Percentiles rank a stretch among this genome's conserved stretches.
phyloP scores from a whole-genome alignment of 331 rosid genomes.

The Spiraea crenata region DNA sequence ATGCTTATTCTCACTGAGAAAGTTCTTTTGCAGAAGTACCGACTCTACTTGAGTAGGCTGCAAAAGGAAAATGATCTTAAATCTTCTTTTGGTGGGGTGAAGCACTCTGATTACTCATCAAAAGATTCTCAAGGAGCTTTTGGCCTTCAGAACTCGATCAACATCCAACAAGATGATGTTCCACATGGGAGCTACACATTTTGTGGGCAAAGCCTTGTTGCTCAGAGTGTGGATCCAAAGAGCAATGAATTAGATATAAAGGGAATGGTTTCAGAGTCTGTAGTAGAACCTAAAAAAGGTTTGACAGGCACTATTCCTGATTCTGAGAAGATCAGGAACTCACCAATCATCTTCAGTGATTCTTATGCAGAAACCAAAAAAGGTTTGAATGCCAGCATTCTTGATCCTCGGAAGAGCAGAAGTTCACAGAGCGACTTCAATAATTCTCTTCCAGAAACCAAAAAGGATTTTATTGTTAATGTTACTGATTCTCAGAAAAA shows the following conservation, averaged over 20 bases:
- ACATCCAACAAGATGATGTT: conserved; percentile 51
- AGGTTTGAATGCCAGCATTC: conserved; percentile 27
- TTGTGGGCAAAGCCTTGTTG: conserved; percentile 43
- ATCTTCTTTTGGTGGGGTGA: conserved; percentile 59
- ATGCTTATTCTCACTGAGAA: conserved; percentile 24
- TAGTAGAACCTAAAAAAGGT: conserved; percentile 41
- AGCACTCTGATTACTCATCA: conserved; percentile 55
- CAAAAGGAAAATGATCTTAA: conserved; percentile 68
- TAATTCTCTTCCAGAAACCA: conserved; percentile 42
- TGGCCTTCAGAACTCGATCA: conserved; percentile 42
- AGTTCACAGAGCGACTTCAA: conserved; percentile 30
- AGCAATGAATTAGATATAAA: conserved; percentile 46
- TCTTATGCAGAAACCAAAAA: conserved; percentile 38
- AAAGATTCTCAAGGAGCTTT: conserved; percentile 56
- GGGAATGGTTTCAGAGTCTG: conserved; percentile 43
- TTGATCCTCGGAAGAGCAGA: conserved; percentile 38
- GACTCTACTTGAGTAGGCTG: conserved; percentile 89
- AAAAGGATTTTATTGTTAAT: conserved; percentile 30
- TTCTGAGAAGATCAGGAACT: conserved; percentile 27
- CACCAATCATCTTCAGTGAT: conserved; percentile 15
- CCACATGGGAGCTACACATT: conserved; percentile 44
- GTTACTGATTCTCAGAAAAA: conserved; percentile 39
- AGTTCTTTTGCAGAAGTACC: conserved; percentile 65
- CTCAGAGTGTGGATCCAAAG: conserved; percentile 35
- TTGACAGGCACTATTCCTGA: conserved; percentile 37